These are phyloP conservation scores for Boletus bicolor DNA, from an alignment of 768 basidiomycete genomes.

Conservation along the genomic window DNA sequence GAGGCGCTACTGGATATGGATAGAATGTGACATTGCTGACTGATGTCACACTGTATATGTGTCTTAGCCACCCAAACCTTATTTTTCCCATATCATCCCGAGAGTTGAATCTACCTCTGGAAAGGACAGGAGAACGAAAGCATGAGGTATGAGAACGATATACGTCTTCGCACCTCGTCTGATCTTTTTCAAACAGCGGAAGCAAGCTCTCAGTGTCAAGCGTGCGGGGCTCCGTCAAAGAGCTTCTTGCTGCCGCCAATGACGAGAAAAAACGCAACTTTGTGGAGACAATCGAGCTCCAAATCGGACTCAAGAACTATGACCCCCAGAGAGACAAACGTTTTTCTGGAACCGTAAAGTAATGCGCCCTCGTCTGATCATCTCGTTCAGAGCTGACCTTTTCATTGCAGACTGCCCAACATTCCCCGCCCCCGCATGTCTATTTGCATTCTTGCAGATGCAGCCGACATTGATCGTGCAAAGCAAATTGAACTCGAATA, in stretches of 20 bases:
- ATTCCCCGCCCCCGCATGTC: constrained; percentile 99
- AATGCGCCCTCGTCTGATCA: constrained; percentile 19
- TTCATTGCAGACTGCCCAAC: constrained; percentile 72
- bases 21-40: constrained; percentile 14
- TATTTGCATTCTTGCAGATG: constrained; percentile 99
- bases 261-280: constrained; percentile 93
- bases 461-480: constrained; percentile 96
- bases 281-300: constrained; percentile 93
- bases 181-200: constrained; percentile 23
- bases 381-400: neutral
- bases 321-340: constrained; percentile 99
- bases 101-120: constrained; percentile 11
- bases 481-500: constrained; percentile 98
- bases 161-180: neutral
- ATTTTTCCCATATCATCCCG: constrained; percentile 24
- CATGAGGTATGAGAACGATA: constrained; percentile 29
- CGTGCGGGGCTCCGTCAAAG: constrained; percentile 98
- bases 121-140: constrained; percentile 21
- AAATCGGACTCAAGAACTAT: constrained; percentile 98
- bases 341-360: constrained; percentile 99
- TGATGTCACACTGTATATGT: constrained; percentile 37
- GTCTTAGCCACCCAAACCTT: constrained; percentile 31
- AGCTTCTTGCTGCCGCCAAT: constrained; percentile 77
- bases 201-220: constrained; percentile 98
- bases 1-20: neutral